These are phyloP conservation scores for Tolypocladium inflatum DNA, from an alignment of 2,329 filamentous ascomycete genomes.

Conservation along the genomic window DNA sequence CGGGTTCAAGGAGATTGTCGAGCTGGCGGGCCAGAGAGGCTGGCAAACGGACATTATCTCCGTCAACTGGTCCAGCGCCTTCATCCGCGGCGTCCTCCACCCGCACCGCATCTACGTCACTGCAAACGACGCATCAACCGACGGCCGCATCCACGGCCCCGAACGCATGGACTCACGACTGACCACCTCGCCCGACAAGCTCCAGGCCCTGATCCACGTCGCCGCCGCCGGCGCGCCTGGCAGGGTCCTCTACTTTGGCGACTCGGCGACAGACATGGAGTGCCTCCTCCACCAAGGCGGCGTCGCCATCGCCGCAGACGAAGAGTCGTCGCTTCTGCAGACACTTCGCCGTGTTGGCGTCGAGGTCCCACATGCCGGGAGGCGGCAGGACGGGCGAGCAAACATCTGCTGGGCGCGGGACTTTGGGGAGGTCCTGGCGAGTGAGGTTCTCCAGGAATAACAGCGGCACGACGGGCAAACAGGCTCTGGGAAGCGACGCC, in stretches of 20 bases:
- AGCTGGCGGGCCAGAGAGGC: constrained; percentile 13
- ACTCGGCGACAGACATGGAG: constrained; percentile 47
- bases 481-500: too few relatives aligned
- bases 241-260: constrained; percentile 43
- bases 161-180: constrained; percentile 14
- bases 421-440: constrained; percentile 31
- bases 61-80: constrained; percentile 41
- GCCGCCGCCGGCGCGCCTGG: constrained; percentile 8
- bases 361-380: constrained; percentile 25
- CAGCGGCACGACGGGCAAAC: background rate
- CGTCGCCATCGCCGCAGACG: constrained; percentile 33
- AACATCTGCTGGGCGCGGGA: constrained; percentile 32
- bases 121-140: constrained; percentile 31
- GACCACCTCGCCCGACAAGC: constrained; percentile 36
- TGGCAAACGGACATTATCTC: constrained; percentile 36
- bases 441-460: constrained; percentile 12
- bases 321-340: constrained; percentile 22
- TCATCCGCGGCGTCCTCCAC: constrained; percentile 34
- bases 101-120: constrained; percentile 24
- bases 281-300: constrained; percentile 37
- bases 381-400: constrained; percentile 1
- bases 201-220: constrained; percentile 26
- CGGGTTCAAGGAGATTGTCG: constrained; percentile 28
- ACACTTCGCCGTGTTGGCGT: constrained; percentile 27
- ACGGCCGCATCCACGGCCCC: constrained; percentile 33